Conservation (phyloP, 192 early-diverging fungal genomes). For the Neocallimastix lanati region DNA sequence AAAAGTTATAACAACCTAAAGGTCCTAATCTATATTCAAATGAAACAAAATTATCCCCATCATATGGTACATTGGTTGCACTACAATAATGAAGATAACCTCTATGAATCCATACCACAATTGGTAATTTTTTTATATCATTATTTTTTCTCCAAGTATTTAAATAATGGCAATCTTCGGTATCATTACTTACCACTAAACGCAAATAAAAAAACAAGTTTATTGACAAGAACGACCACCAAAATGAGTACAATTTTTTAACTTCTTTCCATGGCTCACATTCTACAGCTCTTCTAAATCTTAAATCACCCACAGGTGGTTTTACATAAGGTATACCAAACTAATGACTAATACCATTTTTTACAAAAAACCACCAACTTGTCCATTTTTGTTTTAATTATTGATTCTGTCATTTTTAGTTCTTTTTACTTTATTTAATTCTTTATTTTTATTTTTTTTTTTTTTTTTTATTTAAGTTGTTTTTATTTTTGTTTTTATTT, state of each 20-base stretch:
- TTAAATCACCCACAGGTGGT: background rate
- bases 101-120: conserved; percentile 39
- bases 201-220: background rate
- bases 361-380: background rate
- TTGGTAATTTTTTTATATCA: conserved; percentile 20
- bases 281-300: background rate
- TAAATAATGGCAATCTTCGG: conserved; percentile 29
- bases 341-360: background rate
- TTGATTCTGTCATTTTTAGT: background rate
- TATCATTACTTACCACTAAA: background rate
- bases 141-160: conserved; percentile 23
- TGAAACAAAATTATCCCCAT: conserved; percentile 7
- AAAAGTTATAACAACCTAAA: too few relatives aligned
- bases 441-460: background rate
- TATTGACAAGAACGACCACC: background rate
- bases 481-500: too few relatives aligned
- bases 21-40: conserved; percentile 20
- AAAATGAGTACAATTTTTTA: background rate
- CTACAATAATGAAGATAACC: conserved; percentile 26
- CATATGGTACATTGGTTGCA: conserved; percentile 9
- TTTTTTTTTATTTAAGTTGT: background rate
- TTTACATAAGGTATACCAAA: background rate
- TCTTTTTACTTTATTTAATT: background rate
- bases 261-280: background rate
- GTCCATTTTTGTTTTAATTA: background rate